phyloP scores from a whole-genome alignment of 2,329 filamentous ascomycete genomes.

The Aureobasidium subglaciale region DNA sequence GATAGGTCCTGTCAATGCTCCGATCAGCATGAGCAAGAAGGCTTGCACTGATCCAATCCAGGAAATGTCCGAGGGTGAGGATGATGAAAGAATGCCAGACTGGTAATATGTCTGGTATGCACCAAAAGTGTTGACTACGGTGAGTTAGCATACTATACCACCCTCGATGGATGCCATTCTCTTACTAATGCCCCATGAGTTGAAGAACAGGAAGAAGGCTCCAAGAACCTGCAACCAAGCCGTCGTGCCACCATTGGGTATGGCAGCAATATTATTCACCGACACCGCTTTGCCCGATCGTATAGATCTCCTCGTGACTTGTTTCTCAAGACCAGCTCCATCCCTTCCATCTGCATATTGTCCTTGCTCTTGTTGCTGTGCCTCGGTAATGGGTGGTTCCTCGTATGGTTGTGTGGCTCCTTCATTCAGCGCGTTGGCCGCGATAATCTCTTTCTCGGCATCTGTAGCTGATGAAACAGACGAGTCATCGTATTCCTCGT shows the following conservation, averaged over 20 bases:
- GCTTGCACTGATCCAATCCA: conserved; percentile 46
- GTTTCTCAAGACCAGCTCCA: conserved; percentile 11
- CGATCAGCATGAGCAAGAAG: conserved; percentile 41
- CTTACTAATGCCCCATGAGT: conserved; percentile 31
- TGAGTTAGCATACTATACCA: conserved; percentile 10
- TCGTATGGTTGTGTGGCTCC: neutral
- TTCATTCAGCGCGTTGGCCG: conserved; percentile 4
- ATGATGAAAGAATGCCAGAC: conserved; percentile 32
- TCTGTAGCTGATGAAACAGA: neutral
- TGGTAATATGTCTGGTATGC: conserved; percentile 45
- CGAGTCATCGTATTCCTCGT: conserved; percentile 4
- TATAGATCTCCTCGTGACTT: conserved; percentile 14
- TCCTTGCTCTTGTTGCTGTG: neutral
- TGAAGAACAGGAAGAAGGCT: conserved; percentile 41
- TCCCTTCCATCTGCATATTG: conserved; percentile 7
- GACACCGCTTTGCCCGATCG: conserved; percentile 26
- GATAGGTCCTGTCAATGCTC: conserved; percentile 41
- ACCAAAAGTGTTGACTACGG: conserved; percentile 41
- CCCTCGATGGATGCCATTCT: neutral
- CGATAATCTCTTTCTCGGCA: conserved; percentile 1
- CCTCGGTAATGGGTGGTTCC: neutral
- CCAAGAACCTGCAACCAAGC: conserved; percentile 44
- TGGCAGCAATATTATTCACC: conserved; percentile 35
- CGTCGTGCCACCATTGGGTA: conserved; percentile 39
- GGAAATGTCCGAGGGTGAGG: conserved; percentile 38